Evolutionary conservation across 768 basidiomycete species (phyloP).

Genomic region (Leccinum longicurvipes): DNA sequence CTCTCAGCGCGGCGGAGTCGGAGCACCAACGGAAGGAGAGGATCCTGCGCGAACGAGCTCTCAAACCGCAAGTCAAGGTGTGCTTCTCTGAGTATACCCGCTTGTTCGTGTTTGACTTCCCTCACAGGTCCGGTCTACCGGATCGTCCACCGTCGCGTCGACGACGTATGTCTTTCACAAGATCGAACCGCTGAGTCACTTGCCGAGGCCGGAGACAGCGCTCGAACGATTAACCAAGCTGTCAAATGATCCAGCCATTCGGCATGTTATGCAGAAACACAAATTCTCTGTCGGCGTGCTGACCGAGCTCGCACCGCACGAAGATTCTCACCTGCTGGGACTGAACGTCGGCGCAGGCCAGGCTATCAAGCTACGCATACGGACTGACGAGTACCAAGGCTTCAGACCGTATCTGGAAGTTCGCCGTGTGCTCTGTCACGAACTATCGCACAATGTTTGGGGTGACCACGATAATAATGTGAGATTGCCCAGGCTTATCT

Average conservation of each 20-base stretch:
- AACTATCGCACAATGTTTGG: conserved; percentile 74
- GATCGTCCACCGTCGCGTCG: conserved; percentile 35
- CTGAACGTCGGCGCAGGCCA: conserved; percentile 63
- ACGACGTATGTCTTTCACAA: conserved; percentile 61
- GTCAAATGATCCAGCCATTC: conserved; percentile 67
- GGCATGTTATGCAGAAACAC: conserved; percentile 68
- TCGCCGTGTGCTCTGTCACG: conserved; percentile 70
- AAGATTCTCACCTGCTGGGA: conserved; percentile 66
- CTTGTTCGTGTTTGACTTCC: neutral
- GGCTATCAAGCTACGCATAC: conserved; percentile 62
- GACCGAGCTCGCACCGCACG: conserved; percentile 78
- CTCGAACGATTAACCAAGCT: conserved; percentile 52
- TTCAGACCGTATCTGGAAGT: conserved; percentile 64
- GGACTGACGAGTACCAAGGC: conserved; percentile 71
- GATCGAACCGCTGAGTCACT: conserved; percentile 56
- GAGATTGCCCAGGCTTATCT: conserved; percentile 21
- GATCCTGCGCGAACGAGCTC: conserved; percentile 56
- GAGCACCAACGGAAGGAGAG: conserved; percentile 55
- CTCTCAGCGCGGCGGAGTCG: conserved; percentile 52
- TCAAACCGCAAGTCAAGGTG: conserved; percentile 59
- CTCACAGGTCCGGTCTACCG: conserved; percentile 58
- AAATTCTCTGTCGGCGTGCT: conserved; percentile 63
- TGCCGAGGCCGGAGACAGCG: conserved; percentile 62
- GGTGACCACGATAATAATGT: conserved; percentile 72
- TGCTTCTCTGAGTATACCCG: neutral